Conservation (phyloP, 257 asterid species). For the Nicotiana tabacum region DNA sequence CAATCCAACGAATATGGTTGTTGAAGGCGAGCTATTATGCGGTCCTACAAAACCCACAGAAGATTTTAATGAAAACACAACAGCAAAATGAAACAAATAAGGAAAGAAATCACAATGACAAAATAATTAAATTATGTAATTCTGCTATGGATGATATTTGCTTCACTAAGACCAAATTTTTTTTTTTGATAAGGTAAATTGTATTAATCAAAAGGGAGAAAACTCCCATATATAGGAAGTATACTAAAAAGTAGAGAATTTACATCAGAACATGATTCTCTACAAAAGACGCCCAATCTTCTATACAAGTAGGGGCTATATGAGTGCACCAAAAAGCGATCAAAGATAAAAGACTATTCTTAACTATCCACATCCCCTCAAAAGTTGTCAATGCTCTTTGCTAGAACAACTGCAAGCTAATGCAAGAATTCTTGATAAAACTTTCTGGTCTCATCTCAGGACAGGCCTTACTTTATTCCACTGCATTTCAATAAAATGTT, state of each 20-base stretch:
- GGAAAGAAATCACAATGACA: not conserved
- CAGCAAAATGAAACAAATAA: not conserved
- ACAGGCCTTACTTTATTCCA: not conserved
- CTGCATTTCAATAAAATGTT: not conserved
- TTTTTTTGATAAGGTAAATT: no score
- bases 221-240: no score
- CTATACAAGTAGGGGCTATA: no score
- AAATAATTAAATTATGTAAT: not conserved
- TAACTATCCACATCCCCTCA: no score
- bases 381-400: not conserved
- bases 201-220: no score
- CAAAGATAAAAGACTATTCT: no score
- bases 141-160: not conserved
- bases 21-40: conserved; percentile 96
- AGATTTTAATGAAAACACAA: not conserved
- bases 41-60: conserved; percentile 47
- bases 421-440: not conserved
- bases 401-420: not conserved
- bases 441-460: not conserved
- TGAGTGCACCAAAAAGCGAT: no score
- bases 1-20: conserved; percentile 98
- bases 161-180: not conserved
- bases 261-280: no score
- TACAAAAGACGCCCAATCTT: no score
- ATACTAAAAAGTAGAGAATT: no score